Evolutionary conservation across 1,284 basidiomycete species (phyloP).

Genomic region (Fomitiporia mediterranea): DNA sequence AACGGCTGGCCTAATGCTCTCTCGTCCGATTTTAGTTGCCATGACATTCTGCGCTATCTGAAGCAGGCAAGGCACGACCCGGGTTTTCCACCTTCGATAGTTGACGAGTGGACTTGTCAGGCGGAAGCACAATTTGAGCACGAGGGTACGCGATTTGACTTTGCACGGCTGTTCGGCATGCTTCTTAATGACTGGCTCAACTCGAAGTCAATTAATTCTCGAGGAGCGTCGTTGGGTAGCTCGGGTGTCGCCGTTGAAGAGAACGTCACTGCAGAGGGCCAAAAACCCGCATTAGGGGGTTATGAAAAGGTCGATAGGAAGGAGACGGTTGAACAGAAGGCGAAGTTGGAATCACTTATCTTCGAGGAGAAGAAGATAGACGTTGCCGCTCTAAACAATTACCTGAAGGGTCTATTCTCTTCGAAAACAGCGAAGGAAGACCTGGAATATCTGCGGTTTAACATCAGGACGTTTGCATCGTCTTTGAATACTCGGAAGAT

Average conservation of each 20-base stretch:
- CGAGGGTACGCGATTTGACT: conserved; percentile 19
- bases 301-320: conserved; percentile 36
- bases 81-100: conserved; percentile 4
- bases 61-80: conserved; percentile 16
- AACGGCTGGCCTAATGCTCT: conserved; percentile 16
- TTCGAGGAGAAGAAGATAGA: conserved; percentile 36
- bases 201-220: neutral
- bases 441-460: conserved; percentile 29
- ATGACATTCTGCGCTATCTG: conserved; percentile 13
- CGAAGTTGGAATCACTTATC: conserved; percentile 36
- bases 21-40: conserved; percentile 11
- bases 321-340: conserved; percentile 40
- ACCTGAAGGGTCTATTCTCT: conserved; percentile 35
- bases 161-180: conserved; percentile 15
- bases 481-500: conserved; percentile 28
- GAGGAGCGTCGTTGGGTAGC: too few species aligned
- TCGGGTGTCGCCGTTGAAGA: too few species aligned
- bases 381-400: conserved; percentile 28
- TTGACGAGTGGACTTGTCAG: conserved; percentile 14
- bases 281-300: conserved; percentile 18
- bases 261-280: too few species aligned
- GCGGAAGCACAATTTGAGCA: conserved; percentile 13
- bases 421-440: conserved; percentile 28
- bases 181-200: conserved; percentile 20
- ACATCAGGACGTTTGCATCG: conserved; percentile 28